These are phyloP conservation scores for Mayamaea pseudoterrestris DNA, from an alignment of 108 stramenopile genomes.

Conservation along the genomic window DNA sequence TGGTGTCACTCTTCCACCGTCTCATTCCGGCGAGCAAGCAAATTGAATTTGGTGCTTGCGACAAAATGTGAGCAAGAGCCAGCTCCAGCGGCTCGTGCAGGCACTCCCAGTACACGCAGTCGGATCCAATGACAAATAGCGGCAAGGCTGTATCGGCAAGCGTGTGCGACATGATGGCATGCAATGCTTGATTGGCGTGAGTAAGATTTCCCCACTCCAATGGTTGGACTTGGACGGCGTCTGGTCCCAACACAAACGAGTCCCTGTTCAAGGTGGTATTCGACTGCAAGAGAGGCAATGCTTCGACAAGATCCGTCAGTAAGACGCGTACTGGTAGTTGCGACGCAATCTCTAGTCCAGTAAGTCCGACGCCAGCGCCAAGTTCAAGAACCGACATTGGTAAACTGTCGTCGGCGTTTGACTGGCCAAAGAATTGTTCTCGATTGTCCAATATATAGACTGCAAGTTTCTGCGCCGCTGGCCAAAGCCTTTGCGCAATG, in stretches of 20 bases:
- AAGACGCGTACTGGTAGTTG: not conserved
- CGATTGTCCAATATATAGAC: not conserved
- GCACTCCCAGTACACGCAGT: conserved; percentile 9
- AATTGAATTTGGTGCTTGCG: not conserved
- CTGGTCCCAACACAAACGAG: not conserved
- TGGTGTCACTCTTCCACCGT: conserved; percentile 8
- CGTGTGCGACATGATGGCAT: not conserved
- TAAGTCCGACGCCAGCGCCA: conserved; percentile 7
- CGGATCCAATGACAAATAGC: conserved; percentile 2
- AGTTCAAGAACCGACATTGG: no score
- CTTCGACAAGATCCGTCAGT: conserved; percentile 1
- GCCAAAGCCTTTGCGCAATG: conserved; percentile 7
- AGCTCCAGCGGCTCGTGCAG: conserved; percentile 10
- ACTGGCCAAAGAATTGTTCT: no score
- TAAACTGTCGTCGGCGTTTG: no score
- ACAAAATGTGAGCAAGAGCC: not conserved
- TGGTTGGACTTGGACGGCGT: conserved; percentile 1
- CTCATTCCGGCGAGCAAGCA: conserved; percentile 10
- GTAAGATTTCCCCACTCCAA: conserved; percentile 5
- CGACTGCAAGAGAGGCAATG: not conserved
- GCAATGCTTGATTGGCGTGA: not conserved
- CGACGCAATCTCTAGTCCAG: conserved; percentile 1
- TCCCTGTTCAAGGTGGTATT: not conserved
- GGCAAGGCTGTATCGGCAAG: conserved; percentile 1
- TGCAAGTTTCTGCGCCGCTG: conserved; percentile 4